Base-by-base conservation (phyloP, 306 rosid genomes). In the Biancaea sappan region DNA sequence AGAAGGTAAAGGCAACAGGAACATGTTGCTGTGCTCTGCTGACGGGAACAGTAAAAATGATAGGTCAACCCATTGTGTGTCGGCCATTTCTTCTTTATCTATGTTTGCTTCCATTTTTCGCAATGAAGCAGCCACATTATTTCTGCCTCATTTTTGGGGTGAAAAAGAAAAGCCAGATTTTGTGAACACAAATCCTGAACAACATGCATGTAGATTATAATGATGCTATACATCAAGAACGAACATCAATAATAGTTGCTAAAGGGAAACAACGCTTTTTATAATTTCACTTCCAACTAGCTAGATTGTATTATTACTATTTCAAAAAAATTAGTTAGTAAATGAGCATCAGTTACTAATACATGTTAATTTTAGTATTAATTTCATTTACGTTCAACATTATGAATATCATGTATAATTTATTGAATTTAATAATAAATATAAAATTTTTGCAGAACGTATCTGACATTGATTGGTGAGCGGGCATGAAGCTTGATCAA, bases 1-100 rank as follows among this genome's bases (percentile, higher is more conserved):
- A 51, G 70, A 76, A 76, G 81, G 69, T 3, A 43, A 66, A 71
- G 79, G 82, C 82, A 81, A 77, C 53, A 58, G 50, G 25, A 47
- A 77, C 82, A 81, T 81, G 82, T 77, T 79, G 68, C 68, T 48
- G 29, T 35, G 19, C n/a, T 62, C 48, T 32, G 46, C 66, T 62
- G 18, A 37, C 68, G 31, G 37, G 4, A 62, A 62, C 68, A 10
- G 44, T 63, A 9, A 22, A 77, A 77, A 77, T 77, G 31, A 77
- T 66, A 47, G 5, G 79, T 76, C 69, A 63, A 81, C 40, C 29
- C 52, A 59, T 77, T 72, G 66, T 53, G 50, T 81, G 81, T 81
- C 82, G 81, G 81, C 54, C 41, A 16, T 46, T 59, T 34, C 48
- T 11, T 12, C 5, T 13, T 8, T 60, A 14, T 56, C 19, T 21